Base-by-base conservation (phyloP, 306 rosid genomes). In the Medicago truncatula region DNA sequence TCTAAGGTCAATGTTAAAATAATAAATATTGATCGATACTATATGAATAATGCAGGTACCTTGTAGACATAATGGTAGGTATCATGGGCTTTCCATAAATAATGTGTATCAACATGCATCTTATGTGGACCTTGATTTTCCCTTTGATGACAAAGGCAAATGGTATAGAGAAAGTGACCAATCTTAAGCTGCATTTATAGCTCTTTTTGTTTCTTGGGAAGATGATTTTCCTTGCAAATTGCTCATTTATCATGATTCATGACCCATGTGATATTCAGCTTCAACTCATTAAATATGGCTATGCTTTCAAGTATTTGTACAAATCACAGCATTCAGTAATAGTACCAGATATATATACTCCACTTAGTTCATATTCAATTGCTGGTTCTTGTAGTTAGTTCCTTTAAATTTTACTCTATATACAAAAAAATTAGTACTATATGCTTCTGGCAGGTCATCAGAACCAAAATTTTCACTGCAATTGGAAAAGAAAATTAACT, bases 161-260 rank as follows among this genome's bases (percentile, higher is more conserved):
- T 36, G 79, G 65, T 64, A 57, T 70, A 41, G 31, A 71, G 86
- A 82, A 75, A 82, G 86, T 66, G 81, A 82, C 84, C 77, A 38
- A 67, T 82, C 86, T 82, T 71, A 38, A 79, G 74, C 84, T 67
- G 82, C 82, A 59, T 78, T 77, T 36, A 78, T 18, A 70, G 76
- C 76, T 78, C 28, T 71, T 28, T 56, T 71, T 76, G 60, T 74
- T 74, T 84, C 79, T 74, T 36, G 77, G 79, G 80, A 75, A 78
- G 71, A 56, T 78, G 83, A 59, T 57, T 76, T 76, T 79, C 31
- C 53, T 52, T 64, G 64, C 78, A 25, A 70, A 18, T 59, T 52
- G 23, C 75, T 57, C 70, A 44, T 81, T 74, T 58, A n/a, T 58
- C 63, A 61, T 23, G 28, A 23, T 23, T 75, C 76, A 82, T 75